Conservation (phyloP, 2,329 filamentous ascomycete genomes). For the Mollisia scopiformis region DNA sequence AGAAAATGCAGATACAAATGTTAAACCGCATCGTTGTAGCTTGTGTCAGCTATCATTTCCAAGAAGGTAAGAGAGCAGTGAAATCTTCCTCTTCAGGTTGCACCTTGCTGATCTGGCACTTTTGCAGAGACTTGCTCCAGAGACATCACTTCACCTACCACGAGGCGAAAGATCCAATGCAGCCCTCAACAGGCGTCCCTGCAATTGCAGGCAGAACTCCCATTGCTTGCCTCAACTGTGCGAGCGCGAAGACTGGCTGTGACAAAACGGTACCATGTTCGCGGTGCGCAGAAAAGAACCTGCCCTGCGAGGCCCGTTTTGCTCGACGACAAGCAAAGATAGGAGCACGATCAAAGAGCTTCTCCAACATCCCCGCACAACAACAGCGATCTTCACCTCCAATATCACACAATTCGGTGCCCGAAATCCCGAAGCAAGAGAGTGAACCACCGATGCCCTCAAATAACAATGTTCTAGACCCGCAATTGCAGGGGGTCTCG, state of each 20-base stretch:
- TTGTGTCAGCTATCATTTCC: conserved; percentile 54
- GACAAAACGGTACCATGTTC: conserved; percentile 53
- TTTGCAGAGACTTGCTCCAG: conserved; percentile 49
- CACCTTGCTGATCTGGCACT: conserved; percentile 16
- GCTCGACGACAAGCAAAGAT: conserved; percentile 46
- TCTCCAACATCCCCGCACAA: neutral
- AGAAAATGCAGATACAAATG: conserved; percentile 50
- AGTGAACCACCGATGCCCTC: neutral
- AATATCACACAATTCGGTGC: conserved; percentile 3
- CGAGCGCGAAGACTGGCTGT: conserved; percentile 54
- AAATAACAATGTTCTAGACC: conserved; percentile 5
- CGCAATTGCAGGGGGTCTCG: neutral
- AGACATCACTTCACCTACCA: conserved; percentile 56
- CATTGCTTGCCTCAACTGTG: conserved; percentile 54
- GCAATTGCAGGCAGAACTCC: conserved; percentile 45
- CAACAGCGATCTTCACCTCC: neutral
- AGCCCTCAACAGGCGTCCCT: conserved; percentile 47
- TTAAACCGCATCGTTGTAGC: conserved; percentile 55
- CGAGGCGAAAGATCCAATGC: conserved; percentile 50
- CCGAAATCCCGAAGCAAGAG: conserved; percentile 1
- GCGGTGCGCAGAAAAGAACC: conserved; percentile 51
- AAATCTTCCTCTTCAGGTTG: neutral
- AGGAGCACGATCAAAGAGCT: conserved; percentile 7
- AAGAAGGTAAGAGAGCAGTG: conserved; percentile 43
- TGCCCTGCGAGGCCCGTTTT: conserved; percentile 52